Conservation (phyloP, 1,284 basidiomycete species). For the Sanguinoderma infundibulare region DNA sequence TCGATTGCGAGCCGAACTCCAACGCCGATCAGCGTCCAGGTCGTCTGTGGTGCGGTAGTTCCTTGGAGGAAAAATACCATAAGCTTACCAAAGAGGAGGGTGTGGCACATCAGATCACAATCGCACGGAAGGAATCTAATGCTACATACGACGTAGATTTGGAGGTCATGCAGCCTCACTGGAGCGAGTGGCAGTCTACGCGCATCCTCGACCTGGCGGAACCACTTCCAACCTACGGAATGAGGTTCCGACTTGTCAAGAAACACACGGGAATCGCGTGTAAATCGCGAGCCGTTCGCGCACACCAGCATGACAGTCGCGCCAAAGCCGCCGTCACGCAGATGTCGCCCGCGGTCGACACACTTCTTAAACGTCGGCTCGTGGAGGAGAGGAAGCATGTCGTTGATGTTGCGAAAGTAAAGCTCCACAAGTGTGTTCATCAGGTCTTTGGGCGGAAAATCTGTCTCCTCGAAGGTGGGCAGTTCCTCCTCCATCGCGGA, state of each 20-base stretch:
- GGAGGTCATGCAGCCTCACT: constrained; percentile 70
- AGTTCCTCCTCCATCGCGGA: background rate
- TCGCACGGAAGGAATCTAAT: constrained; percentile 1
- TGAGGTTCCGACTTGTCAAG: constrained; percentile 49
- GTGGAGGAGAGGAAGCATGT: constrained; percentile 76
- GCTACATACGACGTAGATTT: constrained; percentile 49
- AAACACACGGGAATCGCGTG: constrained; percentile 68
- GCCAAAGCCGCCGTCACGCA: constrained; percentile 63
- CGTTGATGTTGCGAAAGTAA: constrained; percentile 70
- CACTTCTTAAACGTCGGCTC: constrained; percentile 71
- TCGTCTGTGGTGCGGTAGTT: constrained; percentile 50
- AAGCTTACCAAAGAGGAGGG: background rate
- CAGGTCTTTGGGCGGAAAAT: constrained; percentile 68
- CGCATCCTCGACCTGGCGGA: constrained; percentile 61
- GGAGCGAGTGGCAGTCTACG: constrained; percentile 59
- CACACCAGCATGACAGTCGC: constrained; percentile 77
- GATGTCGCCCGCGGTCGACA: constrained; percentile 58
- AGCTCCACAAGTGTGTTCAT: constrained; percentile 63
- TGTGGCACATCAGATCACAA: background rate
- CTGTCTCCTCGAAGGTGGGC: constrained; percentile 24
- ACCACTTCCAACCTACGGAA: constrained; percentile 78
- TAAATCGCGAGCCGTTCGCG: constrained; percentile 71
- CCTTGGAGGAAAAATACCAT: constrained; percentile 39
- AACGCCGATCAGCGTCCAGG: constrained; percentile 54
- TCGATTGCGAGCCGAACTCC: constrained; percentile 54